Percentiles rank a stretch among this genome's conserved stretches.
Conservation (phyloP, 352 stramenopile species). For the Phytopythium litorale region DNA sequence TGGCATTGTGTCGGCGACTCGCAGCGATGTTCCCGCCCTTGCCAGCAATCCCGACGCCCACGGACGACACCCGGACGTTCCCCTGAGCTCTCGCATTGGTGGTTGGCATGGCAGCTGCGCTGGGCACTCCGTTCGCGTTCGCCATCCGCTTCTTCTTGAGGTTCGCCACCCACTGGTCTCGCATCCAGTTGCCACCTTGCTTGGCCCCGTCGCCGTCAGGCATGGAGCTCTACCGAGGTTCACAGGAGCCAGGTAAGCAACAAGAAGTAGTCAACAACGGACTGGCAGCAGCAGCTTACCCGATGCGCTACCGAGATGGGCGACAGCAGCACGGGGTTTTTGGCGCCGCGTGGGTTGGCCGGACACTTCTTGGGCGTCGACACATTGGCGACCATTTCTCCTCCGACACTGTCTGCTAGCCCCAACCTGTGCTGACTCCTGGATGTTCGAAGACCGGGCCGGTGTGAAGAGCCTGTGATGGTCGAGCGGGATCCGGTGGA, state of each 20-base stretch:
- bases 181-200: conserved; percentile 56
- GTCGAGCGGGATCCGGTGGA: neutral
- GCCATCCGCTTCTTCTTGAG: conserved; percentile 72
- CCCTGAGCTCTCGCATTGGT: neutral
- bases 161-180: conserved; percentile 83
- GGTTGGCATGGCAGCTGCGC: conserved; percentile 2
- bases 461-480: neutral
- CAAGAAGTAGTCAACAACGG: conserved; percentile 1
- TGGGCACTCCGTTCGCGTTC: conserved; percentile 13
- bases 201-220: conserved; percentile 21
- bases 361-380: conserved; percentile 24
- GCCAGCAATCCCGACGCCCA: neutral
- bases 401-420: conserved; percentile 3
- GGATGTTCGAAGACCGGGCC: neutral
- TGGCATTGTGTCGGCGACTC: conserved; percentile 4
- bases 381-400: conserved; percentile 22
- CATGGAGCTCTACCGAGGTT: conserved; percentile 30
- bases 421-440: neutral
- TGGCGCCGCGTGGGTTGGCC: conserved; percentile 15
- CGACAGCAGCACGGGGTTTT: conserved; percentile 32
- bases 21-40: neutral
- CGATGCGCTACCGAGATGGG: conserved; percentile 48
- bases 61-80: conserved; percentile 1
- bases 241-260: conserved; percentile 11
- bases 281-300: conserved; percentile 17